phyloP scores from a whole-genome alignment of 805 yeast genomes.

The Kuraishia molischiana region DNA sequence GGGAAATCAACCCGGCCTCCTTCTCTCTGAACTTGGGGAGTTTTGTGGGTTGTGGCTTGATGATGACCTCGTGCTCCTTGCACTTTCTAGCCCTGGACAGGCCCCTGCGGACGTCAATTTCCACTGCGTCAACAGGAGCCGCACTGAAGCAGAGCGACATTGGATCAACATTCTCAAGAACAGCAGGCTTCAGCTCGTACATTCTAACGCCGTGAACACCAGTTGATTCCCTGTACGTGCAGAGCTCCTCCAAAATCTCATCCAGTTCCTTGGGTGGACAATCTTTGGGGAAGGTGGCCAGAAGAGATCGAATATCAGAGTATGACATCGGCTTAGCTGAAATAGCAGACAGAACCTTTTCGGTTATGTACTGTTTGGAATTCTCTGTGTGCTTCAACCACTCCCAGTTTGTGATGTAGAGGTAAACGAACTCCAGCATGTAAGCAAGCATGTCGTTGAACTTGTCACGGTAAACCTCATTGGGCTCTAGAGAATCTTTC shows the following conservation, averaged over 20 bases:
- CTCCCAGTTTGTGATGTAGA: no score
- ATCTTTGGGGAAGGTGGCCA: no score
- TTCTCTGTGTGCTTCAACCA: no score
- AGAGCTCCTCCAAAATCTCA: slow-evolving; percentile 27
- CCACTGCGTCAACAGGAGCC: slow-evolving; percentile 40
- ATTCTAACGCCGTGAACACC: slow-evolving; percentile 62
- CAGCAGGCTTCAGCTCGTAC: slow-evolving; percentile 42
- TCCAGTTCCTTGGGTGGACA: no score
- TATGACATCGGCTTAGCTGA: no score
- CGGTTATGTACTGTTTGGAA: no score
- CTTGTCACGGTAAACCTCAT: no score
- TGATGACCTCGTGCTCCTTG: slow-evolving; percentile 31
- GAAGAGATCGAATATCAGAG: no score
- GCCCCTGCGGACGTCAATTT: slow-evolving; percentile 33
- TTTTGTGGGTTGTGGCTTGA: slow-evolving; percentile 32
- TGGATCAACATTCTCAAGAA: slow-evolving; percentile 46
- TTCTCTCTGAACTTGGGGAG: slow-evolving; percentile 17
- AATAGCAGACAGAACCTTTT: no score
- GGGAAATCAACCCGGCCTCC: slow-evolving; percentile 33
- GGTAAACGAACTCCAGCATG: no score
- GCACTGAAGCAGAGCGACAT: slow-evolving; percentile 36
- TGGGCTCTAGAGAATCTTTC: no score
- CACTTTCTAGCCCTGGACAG: slow-evolving; percentile 27
- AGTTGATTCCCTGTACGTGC: slow-evolving; percentile 39
- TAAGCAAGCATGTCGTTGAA: no score